These are phyloP conservation scores for Nidula microcarpa DNA, from an alignment of 768 basidiomycete species.

Conservation along the genomic window DNA sequence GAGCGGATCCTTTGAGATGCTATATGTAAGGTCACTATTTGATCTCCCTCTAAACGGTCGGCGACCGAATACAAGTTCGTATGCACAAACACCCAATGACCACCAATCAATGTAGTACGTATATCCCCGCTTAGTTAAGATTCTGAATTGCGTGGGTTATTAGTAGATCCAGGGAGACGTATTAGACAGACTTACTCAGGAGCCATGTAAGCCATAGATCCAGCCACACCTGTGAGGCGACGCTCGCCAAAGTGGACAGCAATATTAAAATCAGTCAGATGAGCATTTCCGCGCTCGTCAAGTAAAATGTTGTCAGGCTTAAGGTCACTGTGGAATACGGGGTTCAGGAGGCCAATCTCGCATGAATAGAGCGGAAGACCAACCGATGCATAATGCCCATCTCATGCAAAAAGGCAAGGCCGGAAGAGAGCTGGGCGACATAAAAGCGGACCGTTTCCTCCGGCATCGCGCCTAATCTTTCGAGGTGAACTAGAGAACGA, in stretches of 20 bases:
- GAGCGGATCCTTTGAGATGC: slow-evolving; percentile 84
- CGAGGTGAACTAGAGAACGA: slow-evolving; percentile 70
- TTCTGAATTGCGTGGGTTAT: slow-evolving; percentile 31
- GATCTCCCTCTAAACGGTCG: slow-evolving; percentile 92
- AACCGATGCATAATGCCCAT: slow-evolving; percentile 96
- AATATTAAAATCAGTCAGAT: slow-evolving; percentile 98
- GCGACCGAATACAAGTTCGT: slow-evolving; percentile 88
- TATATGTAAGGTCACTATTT: slow-evolving; percentile 88
- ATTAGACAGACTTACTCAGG: slow-evolving; percentile 49
- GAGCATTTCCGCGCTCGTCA: slow-evolving; percentile 93
- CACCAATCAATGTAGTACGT: slow-evolving; percentile 96
- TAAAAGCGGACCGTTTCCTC: slow-evolving; percentile 87
- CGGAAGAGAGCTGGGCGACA: slow-evolving; percentile 86
- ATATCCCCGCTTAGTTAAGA: slow-evolving; percentile 90
- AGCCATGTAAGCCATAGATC: slow-evolving; percentile 99
- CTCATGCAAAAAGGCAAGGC: slow-evolving; percentile 86
- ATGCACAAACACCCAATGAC: slow-evolving; percentile 92
- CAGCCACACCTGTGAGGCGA: slow-evolving; percentile 87
- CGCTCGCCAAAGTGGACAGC: slow-evolving; percentile 94
- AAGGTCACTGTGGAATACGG: slow-evolving; percentile 62
- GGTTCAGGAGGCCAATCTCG: slow-evolving; percentile 4
- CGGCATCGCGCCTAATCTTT: slow-evolving; percentile 68
- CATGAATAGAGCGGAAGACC: slow-evolving; percentile 18
- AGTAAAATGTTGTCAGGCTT: slow-evolving; percentile 98
- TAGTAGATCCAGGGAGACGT: background rate